These are phyloP conservation scores for Cadophora luteo-olivacea DNA, from an alignment of 2,329 filamentous ascomycete genomes.

Conservation along the genomic window DNA sequence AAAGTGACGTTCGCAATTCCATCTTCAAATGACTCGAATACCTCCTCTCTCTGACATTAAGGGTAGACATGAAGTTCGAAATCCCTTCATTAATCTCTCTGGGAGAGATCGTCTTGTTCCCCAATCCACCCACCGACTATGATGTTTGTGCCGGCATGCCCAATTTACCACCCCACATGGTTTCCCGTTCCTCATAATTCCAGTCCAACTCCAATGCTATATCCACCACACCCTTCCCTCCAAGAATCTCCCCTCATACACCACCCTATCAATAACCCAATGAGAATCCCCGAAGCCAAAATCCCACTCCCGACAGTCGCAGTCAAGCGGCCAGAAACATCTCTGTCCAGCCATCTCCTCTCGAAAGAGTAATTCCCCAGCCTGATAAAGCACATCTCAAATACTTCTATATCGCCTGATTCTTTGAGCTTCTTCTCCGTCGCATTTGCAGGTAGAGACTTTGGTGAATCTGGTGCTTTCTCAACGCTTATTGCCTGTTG, in stretches of 20 bases:
- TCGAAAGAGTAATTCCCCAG: slow-evolving; percentile 23
- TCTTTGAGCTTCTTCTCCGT: slow-evolving; percentile 17
- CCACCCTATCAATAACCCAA: slow-evolving; percentile 2
- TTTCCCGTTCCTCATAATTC: not conserved
- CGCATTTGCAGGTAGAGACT: not conserved
- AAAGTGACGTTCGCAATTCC: no score
- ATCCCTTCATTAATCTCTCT: not conserved
- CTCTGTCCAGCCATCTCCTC: slow-evolving; percentile 27
- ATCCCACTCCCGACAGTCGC: slow-evolving; percentile 14
- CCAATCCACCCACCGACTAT: not conserved
- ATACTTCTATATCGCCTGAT: slow-evolving; percentile 19
- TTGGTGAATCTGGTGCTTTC: slow-evolving; percentile 17
- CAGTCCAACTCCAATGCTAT: not conserved
- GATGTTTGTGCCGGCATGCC: not conserved
- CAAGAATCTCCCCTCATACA: slow-evolving; percentile 1
- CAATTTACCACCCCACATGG: not conserved
- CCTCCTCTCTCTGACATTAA: not conserved
- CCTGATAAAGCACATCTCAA: slow-evolving; percentile 26
- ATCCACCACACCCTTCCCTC: not conserved
- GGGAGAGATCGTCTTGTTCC: not conserved
- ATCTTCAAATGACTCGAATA: not conserved
- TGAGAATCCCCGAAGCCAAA: slow-evolving; percentile 5
- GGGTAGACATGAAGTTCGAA: not conserved
- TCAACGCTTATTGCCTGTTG: slow-evolving; percentile 30
- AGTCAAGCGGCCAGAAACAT: slow-evolving; percentile 25